Evolutionary conservation across 2,329 filamentous ascomycete genomes (phyloP).

Genomic region (Botrytis sinoallii): DNA sequence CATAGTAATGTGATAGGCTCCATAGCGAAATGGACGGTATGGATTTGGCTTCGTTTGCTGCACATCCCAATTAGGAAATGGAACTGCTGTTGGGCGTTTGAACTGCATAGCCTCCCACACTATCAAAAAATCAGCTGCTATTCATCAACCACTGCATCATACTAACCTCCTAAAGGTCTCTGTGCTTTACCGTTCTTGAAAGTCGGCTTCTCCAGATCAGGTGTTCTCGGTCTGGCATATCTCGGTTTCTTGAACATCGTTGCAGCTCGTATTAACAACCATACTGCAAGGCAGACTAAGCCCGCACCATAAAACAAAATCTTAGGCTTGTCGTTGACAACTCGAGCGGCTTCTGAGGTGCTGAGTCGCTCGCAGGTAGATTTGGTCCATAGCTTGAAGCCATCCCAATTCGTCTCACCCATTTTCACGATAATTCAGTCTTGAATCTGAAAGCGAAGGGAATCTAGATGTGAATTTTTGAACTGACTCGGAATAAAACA

Average conservation of each 20-base stretch:
- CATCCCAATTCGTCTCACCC: slow-evolving; percentile 19
- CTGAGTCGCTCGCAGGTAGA: slow-evolving; percentile 19
- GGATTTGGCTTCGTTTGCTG: slow-evolving; percentile 36
- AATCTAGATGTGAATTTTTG: neutral
- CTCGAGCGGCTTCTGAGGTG: slow-evolving; percentile 19
- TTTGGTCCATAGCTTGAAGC: slow-evolving; percentile 20
- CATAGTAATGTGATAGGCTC: slow-evolving; percentile 39
- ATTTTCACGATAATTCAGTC: slow-evolving; percentile 19
- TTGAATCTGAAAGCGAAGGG: neutral
- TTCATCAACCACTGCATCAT: neutral
- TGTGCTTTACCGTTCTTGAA: slow-evolving; percentile 31
- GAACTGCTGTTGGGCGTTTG: slow-evolving; percentile 34
- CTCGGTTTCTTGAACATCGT: slow-evolving; percentile 29
- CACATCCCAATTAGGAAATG: slow-evolving; percentile 35
- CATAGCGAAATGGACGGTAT: slow-evolving; percentile 38
- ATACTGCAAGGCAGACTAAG: slow-evolving; percentile 24
- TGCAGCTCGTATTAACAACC: slow-evolving; percentile 28
- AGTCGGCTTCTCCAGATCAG: slow-evolving; percentile 35
- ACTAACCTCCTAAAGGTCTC: slow-evolving; percentile 32
- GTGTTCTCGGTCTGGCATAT: slow-evolving; percentile 28
- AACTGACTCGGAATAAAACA: neutral
- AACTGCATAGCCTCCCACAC: slow-evolving; percentile 38
- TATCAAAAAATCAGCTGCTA: slow-evolving; percentile 24
- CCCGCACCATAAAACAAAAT: slow-evolving; percentile 26
- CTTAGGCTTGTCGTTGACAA: slow-evolving; percentile 24